These are phyloP conservation scores for Paecilomyces sp. DNA, from an alignment of 2,329 filamentous ascomycete genomes.

Conservation along the genomic window DNA sequence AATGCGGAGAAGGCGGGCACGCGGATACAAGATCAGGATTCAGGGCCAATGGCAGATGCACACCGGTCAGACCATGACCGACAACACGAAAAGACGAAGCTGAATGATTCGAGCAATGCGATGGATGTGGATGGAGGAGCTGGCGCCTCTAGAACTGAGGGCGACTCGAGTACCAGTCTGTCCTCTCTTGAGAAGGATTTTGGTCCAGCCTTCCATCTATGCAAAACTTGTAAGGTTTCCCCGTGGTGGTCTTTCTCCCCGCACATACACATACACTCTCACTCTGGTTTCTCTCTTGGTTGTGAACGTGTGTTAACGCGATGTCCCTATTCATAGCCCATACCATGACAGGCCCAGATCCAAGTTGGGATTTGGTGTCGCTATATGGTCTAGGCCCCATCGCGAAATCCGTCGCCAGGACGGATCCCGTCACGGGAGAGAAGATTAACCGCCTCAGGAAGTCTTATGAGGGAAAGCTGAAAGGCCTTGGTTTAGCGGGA, in stretches of 20 bases:
- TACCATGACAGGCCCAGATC: constrained; percentile 48
- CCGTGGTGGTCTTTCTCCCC: constrained; percentile 29
- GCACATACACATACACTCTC: constrained; percentile 16
- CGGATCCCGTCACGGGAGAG: constrained; percentile 55
- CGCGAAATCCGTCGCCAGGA: constrained; percentile 52
- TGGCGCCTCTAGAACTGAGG: constrained; percentile 2
- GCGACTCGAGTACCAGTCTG: too few relatives aligned
- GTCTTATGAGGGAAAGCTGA: constrained; percentile 46
- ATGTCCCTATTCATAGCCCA: constrained; percentile 32
- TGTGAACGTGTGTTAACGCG: constrained; percentile 37
- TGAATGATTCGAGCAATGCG: constrained; percentile 11
- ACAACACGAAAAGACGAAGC: constrained; percentile 17
- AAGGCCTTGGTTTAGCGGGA: constrained; percentile 39
- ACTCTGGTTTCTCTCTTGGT: constrained; percentile 16
- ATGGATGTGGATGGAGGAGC: constrained; percentile 34
- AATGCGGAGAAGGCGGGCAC: constrained; percentile 23
- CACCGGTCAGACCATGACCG: constrained; percentile 29
- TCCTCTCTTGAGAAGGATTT: constrained; percentile 39
- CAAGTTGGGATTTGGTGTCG: constrained; percentile 51
- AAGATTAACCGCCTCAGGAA: constrained; percentile 58
- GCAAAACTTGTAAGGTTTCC: constrained; percentile 44
- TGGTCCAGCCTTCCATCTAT: constrained; percentile 41
- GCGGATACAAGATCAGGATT: constrained; percentile 11
- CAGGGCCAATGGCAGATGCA: constrained; percentile 7
- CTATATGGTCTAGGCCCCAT: constrained; percentile 52